Percentiles rank a stretch among this genome's conserved stretches.
Conservation (phyloP, 2,329 filamentous ascomycete species). For the Aspergillus intermedius region DNA sequence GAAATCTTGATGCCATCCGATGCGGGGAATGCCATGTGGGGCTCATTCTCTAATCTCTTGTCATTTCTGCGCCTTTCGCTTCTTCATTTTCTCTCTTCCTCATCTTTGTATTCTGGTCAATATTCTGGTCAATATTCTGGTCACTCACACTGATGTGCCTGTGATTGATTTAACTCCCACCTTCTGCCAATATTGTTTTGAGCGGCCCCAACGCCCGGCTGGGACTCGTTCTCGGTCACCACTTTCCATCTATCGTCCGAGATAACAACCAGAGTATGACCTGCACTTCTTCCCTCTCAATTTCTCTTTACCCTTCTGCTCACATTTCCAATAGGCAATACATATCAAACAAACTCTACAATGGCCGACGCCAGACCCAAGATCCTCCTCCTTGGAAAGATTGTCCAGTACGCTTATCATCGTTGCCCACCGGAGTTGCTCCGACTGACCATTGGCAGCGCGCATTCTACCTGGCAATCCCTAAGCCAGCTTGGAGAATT, state of each 20-base stretch:
- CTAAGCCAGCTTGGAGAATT: constrained; percentile 60
- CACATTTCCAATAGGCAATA: background rate
- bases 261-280: background rate
- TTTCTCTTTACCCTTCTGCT: background rate
- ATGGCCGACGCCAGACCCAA: constrained; percentile 44
- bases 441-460: constrained; percentile 30
- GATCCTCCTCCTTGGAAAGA: constrained; percentile 56
- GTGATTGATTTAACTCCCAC: background rate
- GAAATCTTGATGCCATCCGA: background rate
- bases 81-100: background rate
- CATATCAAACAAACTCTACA: background rate
- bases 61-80: background rate
- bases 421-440: background rate
- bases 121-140: background rate
- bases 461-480: constrained; percentile 57
- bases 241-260: background rate
- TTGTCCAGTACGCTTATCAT: constrained; percentile 52
- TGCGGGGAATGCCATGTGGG: background rate
- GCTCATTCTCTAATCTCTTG: background rate
- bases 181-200: background rate
- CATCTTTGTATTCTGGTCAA: background rate
- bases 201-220: background rate
- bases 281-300: background rate
- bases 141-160: background rate
- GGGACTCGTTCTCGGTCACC: background rate